Conservation (phyloP, 1,284 basidiomycete genomes). For the Ustilago loliicola region DNA sequence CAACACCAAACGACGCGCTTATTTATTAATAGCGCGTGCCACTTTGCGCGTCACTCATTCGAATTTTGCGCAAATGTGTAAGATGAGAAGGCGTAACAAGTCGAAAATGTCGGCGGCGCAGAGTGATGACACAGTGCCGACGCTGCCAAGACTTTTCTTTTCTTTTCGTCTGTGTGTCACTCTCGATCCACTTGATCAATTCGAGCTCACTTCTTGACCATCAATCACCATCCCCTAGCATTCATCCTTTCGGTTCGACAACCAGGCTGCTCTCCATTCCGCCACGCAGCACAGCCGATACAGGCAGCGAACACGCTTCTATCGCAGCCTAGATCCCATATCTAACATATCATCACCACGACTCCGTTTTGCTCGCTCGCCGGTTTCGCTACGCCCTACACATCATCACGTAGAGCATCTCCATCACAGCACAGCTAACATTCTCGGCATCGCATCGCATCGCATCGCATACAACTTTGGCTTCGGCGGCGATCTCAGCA, state of each 20-base stretch:
- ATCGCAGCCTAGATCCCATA: too few species aligned
- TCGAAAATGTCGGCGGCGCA: background rate
- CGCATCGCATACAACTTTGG: background rate
- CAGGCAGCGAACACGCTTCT: too few species aligned
- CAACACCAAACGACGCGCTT: background rate
- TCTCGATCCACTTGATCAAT: background rate
- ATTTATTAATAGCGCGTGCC: background rate
- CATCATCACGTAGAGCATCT: background rate
- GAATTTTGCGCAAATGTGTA: too few species aligned
- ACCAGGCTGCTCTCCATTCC: background rate
- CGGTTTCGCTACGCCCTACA: too few species aligned
- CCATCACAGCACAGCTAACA: background rate
- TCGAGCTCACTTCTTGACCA: background rate
- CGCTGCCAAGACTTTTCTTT: background rate
- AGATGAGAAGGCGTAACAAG: too few species aligned
- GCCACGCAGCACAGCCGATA: background rate
- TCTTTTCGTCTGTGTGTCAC: background rate
- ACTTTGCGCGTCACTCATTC: conserved; percentile 11
- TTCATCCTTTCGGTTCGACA: background rate
- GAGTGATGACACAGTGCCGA: background rate
- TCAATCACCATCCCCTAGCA: background rate
- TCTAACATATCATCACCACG: background rate
- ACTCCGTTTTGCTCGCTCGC: background rate
- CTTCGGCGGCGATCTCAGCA: too few species aligned
- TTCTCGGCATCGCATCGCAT: background rate